Evolutionary conservation across 768 basidiomycete species (phyloP).

Genomic region (Lactarius hengduanensis): DNA sequence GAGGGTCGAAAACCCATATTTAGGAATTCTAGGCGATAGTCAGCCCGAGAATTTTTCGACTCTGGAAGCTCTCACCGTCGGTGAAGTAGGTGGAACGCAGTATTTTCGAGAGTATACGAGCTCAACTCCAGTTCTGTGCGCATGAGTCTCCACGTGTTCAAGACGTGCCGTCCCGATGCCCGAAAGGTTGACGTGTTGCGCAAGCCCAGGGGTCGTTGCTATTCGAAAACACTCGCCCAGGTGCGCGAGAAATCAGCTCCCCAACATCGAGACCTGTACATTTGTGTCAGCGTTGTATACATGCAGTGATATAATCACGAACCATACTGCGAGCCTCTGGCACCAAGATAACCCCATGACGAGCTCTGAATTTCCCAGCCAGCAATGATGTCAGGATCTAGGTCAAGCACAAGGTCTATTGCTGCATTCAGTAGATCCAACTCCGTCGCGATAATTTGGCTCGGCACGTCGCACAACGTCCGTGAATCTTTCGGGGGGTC

Average conservation of each 20-base stretch:
- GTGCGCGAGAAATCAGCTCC: slow-evolving; percentile 76
- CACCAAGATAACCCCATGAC: slow-evolving; percentile 88
- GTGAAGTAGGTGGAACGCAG: slow-evolving; percentile 76
- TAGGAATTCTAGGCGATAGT: slow-evolving; percentile 23
- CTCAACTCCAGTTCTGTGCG: slow-evolving; percentile 75
- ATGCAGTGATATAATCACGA: slow-evolving; percentile 21
- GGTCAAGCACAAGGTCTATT: slow-evolving; percentile 66
- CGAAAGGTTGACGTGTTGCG: slow-evolving; percentile 80
- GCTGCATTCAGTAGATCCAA: slow-evolving; percentile 76
- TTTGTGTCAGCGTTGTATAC: neutral
- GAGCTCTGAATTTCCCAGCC: slow-evolving; percentile 90
- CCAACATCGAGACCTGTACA: slow-evolving; percentile 65
- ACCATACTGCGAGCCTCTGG: slow-evolving; percentile 66
- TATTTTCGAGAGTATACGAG: slow-evolving; percentile 88
- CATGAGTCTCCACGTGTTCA: slow-evolving; percentile 93
- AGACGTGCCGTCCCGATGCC: slow-evolving; percentile 82
- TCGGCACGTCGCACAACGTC: slow-evolving; percentile 43
- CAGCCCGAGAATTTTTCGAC: neutral
- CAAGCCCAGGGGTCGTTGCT: slow-evolving; percentile 68
- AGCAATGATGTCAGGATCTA: slow-evolving; percentile 88
- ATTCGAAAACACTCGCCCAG: slow-evolving; percentile 39
- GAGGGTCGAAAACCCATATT: slow-evolving; percentile 18
- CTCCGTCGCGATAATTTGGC: slow-evolving; percentile 65
- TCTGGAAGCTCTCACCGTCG: slow-evolving; percentile 51
- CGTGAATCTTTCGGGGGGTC: slow-evolving; percentile 40